Evolutionary conservation across 495 filamentous ascomycete species (phyloP), one percentile per base, ranked within the genome.

Genomic region (Cenococcum geophilum): DNA sequence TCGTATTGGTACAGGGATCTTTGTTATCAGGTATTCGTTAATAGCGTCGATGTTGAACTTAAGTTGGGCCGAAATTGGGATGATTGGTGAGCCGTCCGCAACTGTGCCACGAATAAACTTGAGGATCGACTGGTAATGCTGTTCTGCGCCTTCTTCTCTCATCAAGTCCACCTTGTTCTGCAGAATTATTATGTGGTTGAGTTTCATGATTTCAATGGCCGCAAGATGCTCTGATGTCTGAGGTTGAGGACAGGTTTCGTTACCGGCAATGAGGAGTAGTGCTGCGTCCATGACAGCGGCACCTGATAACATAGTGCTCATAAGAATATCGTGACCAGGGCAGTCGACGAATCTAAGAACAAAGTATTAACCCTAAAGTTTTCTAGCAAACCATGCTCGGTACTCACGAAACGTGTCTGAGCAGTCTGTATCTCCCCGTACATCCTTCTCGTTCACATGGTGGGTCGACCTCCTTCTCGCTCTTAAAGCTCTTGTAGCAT

Each of bases 31-130:
- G 59, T 87, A 82, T 73, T 97, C 92, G 77, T 93, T 95, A 75
- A 98, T 88, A 63, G 93, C 91, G 75, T 98, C 93, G 71, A 98
- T 96, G 79, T 98, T 98, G 84, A 96, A 95, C 79, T 98, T 98
- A 66, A 98, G 80, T 80, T 98, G 93, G 20, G 93, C 93, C 35
- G 93, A 98, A 71, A 98, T 97, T 57, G 93, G 93, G 56, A 98
- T 96, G 71, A 98, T 91, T 21, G 93, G 93, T 21, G 91, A 93
- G 69, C 91, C 91, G 73, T 92, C 92, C 51, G 93, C 93, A 60
- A 96, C 92, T 22, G 93, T 98, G 70, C 95, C 95, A 65, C 92
- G 86, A 70, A 97, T 96, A 76, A 98, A 98, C 73, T 97, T 96
- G 64, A 92, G 78, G 62, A 98, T 98, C 0, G 89, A 95, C 73